Conservation (phyloP, 768 basidiomycete species). For the Calvatia gigantea region DNA sequence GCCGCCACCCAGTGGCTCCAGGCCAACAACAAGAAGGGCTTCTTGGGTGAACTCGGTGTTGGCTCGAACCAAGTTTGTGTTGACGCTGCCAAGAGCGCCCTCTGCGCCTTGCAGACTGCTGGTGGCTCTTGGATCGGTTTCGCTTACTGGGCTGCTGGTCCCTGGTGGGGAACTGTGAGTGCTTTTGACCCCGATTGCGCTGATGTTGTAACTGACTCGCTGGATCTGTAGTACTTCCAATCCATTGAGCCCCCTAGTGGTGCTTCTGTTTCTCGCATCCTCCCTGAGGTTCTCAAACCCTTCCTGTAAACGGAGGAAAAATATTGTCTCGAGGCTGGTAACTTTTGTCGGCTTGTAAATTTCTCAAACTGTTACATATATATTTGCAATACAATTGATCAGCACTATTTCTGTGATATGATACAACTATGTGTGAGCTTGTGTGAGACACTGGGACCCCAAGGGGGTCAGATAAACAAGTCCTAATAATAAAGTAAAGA, state of each 20-base stretch:
- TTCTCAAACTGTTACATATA: background rate
- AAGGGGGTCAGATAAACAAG: background rate
- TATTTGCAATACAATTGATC: background rate
- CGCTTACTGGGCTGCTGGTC: slow-evolving; percentile 60
- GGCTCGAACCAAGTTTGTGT: slow-evolving; percentile 44
- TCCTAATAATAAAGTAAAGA: background rate
- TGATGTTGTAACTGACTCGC: background rate
- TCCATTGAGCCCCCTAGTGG: slow-evolving; percentile 62
- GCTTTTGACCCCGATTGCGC: background rate
- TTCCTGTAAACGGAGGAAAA: slow-evolving; percentile 40
- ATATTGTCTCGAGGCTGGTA: background rate
- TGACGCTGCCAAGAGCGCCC: slow-evolving; percentile 47
- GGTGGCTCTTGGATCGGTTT: slow-evolving; percentile 55
- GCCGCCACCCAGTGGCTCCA: slow-evolving; percentile 59
- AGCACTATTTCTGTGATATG: background rate
- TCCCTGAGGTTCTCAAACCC: slow-evolving; percentile 54
- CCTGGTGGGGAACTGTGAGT: slow-evolving; percentile 57
- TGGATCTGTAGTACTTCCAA: slow-evolving; percentile 43
- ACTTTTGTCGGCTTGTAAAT: background rate
- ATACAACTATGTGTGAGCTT: background rate
- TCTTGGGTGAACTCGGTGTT: slow-evolving; percentile 62
- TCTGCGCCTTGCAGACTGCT: slow-evolving; percentile 56
- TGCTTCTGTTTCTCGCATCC: slow-evolving; percentile 45
- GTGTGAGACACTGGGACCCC: background rate
- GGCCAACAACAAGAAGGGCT: slow-evolving; percentile 55